Base-by-base conservation (phyloP, 2,329 filamentous ascomycete species). In the Talaromyces sp. region DNA sequence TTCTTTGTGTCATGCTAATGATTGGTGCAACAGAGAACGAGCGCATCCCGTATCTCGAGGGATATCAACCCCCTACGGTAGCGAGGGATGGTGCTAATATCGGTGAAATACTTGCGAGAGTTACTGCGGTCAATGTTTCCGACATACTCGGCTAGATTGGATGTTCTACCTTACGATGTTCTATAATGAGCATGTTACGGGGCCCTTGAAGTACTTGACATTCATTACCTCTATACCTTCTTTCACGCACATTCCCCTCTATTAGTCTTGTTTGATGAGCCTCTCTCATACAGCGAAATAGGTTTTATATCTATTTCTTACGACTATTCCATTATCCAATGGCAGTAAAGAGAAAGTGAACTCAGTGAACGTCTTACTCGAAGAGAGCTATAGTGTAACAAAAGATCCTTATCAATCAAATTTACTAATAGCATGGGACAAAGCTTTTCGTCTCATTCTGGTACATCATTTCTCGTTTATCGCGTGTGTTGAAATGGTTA, bases 11-110 rank as follows among this genome's bases (percentile, higher is more conserved):
- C 1, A 54, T 22, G 33, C 33, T 56, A n/a, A 56, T 37, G 2
- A 22, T 39, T 3, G 33, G 6, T 56, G 1, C 3, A 14, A 49
- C 31, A 64, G 62, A 64, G 45, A 43, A 64, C 27, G 62, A 64
- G 33, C 62, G 62, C 43, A 64, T 64, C 13, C 62, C 62, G 22
- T 64, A 49, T 24, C 50, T 64, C n/a, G 62, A 64, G 62, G 62
- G 62, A 59, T 64, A 64, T n/a, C 45, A 59, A n/a, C 52, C 41
- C 24, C 43, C 54, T 52, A 43, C 22, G 19, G 35, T 58, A 6
- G 27, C 39, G 8, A 64, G 33, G 14, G 39, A 43, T 11, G 19
- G 31, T 39, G 5, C 5, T 39, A 14, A 10, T 22, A 50, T 64
- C 27, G 16, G 13, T 1, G 33, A 27, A 2, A 33, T 64, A 14